Evolutionary conservation across 192 early-diverging fungal genomes (phyloP), one percentile per base, ranked within the genome.

Genomic region (Gigaspora rosea): DNA sequence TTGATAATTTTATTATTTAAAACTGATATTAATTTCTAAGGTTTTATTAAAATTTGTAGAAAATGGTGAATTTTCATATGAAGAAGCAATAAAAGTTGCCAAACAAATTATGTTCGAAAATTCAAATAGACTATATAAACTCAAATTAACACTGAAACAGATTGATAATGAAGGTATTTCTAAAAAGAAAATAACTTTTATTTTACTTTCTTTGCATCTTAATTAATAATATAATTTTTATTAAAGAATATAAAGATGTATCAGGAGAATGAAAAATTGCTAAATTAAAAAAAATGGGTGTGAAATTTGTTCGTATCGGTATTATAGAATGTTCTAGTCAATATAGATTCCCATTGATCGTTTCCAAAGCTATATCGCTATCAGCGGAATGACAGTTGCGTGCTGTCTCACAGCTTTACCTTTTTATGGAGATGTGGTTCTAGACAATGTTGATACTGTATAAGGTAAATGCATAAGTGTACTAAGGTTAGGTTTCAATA

Each of bases 31-130:
- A 27, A 7, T 41, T 41, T 41, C 2, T 47, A n/a, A 67, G 46
- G 59, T 74, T 74, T 62, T 74, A 27, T 22, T 27, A 16, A 11
- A 74, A 27, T 46, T 7, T 6, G 58, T 74, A 3, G 72, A 62
- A 49, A 62, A 22, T 33, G 58, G 46, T 8, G 56, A 74, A 20
- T 58, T 74, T 16, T 62, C 50, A 46, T 22, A 62, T 27, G 57
- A 74, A 32, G 72, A 74, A 62, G 58, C 72, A 8, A 7, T 62
- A 22, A 58, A 74, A 8, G 62, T 74, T 32, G 72, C 58, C 8
- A 74, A 74, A 18, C 50, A 74, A 15, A 46, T 74, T 15, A 54
- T 74, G 58, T 74, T 74, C 61, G 54, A 58, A 46, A 72, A 41
- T 72, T 72, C 54, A 0, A 58, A 72, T 57, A n/a, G 18, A 41